Conservation (phyloP, 768 basidiomycete species). For the Tricholoma sp. region DNA sequence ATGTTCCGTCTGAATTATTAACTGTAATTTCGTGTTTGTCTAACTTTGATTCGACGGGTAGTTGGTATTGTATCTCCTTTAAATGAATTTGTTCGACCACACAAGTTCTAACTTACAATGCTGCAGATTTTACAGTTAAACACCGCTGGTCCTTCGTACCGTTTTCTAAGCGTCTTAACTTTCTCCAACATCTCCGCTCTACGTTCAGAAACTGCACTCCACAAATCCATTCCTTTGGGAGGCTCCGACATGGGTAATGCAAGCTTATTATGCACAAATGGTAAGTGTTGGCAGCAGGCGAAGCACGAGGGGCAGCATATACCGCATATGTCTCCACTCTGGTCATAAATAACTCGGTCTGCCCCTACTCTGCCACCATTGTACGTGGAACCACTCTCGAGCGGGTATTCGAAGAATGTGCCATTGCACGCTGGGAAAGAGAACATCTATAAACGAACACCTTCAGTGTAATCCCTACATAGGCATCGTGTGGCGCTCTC, state of each 20-base stretch:
- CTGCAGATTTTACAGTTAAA: not conserved
- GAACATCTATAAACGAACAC: slow-evolving; percentile 16
- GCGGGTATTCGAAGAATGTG: slow-evolving; percentile 23
- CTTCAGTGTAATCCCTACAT: not conserved
- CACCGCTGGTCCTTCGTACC: too few species aligned
- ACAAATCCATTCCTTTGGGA: slow-evolving; percentile 20
- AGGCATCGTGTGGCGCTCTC: not conserved
- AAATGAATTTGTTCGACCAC: not conserved
- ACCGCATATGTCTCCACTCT: slow-evolving; percentile 20
- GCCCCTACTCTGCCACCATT: slow-evolving; percentile 22
- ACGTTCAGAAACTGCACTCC: slow-evolving; percentile 17
- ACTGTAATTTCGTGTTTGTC: slow-evolving; percentile 6
- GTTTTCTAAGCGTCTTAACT: too few species aligned
- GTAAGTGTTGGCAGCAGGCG: not conserved
- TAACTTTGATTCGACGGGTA: not conserved
- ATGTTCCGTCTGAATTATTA: slow-evolving; percentile 72
- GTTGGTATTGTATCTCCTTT: slow-evolving; percentile 15
- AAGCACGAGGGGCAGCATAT: not conserved
- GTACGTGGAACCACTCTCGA: slow-evolving; percentile 16
- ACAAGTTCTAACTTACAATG: not conserved
- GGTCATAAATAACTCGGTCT: slow-evolving; percentile 26
- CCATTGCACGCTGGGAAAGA: slow-evolving; percentile 18
- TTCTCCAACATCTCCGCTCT: too few species aligned
- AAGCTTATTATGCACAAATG: slow-evolving; percentile 14
- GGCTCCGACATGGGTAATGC: slow-evolving; percentile 25